phyloP scores from a whole-genome alignment of 371 early-diverging fungal genomes.

The Caulochytrium protostelioides region DNA sequence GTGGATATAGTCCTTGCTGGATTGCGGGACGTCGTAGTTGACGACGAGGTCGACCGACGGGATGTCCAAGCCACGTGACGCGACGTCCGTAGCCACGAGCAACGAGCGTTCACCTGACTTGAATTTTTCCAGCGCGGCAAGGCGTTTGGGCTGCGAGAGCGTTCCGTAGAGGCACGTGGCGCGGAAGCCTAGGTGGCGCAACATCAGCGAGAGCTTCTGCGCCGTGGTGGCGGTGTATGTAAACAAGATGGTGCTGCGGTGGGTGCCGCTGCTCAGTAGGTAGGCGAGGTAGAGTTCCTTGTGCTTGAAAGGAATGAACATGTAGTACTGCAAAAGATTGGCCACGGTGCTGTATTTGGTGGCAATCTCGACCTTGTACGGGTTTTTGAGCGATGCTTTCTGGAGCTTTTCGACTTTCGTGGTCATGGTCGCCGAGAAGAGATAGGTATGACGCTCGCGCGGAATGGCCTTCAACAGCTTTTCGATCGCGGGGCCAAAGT shows the following conservation, averaged over 20 bases:
- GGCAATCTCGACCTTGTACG: slow-evolving; percentile 77
- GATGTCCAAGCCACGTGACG: slow-evolving; percentile 83
- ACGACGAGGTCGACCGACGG: slow-evolving; percentile 85
- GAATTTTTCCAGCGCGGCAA: slow-evolving; percentile 76
- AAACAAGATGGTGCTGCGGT: slow-evolving; percentile 75
- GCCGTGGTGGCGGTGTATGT: slow-evolving; percentile 69
- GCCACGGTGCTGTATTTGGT: slow-evolving; percentile 81
- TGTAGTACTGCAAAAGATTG: slow-evolving; percentile 77
- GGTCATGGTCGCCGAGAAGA: slow-evolving; percentile 90
- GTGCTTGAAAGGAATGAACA: slow-evolving; percentile 84
- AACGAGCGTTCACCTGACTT: slow-evolving; percentile 64
- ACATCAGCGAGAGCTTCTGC: slow-evolving; percentile 58
- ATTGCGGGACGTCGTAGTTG: slow-evolving; percentile 90
- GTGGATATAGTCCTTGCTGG: slow-evolving; percentile 88
- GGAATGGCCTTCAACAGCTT: slow-evolving; percentile 81
- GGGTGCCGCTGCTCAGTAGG: slow-evolving; percentile 74
- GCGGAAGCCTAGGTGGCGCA: slow-evolving; percentile 72
- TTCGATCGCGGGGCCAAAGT: slow-evolving; percentile 90
- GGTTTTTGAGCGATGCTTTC: slow-evolving; percentile 72
- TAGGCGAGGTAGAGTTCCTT: slow-evolving; percentile 86
- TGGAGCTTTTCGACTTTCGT: slow-evolving; percentile 85
- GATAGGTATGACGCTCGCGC: slow-evolving; percentile 70
- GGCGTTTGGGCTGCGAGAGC: slow-evolving; percentile 71
- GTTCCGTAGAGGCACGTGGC: slow-evolving; percentile 89
- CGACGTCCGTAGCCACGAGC: slow-evolving; percentile 86